Conservation (phyloP, 1,284 basidiomycete species). For the Ustilago nuda region DNA sequence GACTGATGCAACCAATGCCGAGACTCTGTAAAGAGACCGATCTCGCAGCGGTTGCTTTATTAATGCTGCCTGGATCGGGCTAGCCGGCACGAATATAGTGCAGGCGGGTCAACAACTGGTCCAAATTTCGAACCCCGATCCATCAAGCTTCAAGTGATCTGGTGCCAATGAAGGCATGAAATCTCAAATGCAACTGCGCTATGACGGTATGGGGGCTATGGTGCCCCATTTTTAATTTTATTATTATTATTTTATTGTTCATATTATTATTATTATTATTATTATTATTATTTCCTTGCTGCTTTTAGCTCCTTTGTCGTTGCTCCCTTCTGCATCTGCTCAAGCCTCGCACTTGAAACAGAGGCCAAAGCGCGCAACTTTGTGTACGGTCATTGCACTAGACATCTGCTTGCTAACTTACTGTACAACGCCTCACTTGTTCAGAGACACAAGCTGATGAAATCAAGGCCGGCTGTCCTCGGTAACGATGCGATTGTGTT, state of each 20-base stretch:
- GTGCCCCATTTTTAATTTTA: background rate
- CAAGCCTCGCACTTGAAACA: background rate
- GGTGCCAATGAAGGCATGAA: background rate
- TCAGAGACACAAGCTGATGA: too few relatives aligned
- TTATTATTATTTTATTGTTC: too few relatives aligned
- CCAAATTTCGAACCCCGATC: conserved; percentile 1
- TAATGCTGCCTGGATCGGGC: background rate
- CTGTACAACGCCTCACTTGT: too few relatives aligned
- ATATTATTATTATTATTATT: too few relatives aligned
- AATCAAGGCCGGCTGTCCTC: too few relatives aligned
- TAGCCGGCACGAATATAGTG: background rate
- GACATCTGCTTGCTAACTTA: background rate
- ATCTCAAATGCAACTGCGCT: too few relatives aligned
- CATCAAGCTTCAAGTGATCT: background rate
- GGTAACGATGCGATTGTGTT: too few relatives aligned
- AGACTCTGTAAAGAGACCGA: background rate
- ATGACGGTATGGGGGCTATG: too few relatives aligned
- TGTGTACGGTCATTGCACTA: background rate
- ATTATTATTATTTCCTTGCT: background rate
- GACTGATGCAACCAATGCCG: background rate
- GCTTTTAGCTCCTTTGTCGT: background rate
- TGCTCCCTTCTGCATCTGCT: background rate
- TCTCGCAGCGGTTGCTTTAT: background rate
- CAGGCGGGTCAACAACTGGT: background rate
- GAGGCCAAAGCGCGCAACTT: background rate